Conservation (phyloP, 2,329 filamentous ascomycete species). For the Penicillium concentricum region DNA sequence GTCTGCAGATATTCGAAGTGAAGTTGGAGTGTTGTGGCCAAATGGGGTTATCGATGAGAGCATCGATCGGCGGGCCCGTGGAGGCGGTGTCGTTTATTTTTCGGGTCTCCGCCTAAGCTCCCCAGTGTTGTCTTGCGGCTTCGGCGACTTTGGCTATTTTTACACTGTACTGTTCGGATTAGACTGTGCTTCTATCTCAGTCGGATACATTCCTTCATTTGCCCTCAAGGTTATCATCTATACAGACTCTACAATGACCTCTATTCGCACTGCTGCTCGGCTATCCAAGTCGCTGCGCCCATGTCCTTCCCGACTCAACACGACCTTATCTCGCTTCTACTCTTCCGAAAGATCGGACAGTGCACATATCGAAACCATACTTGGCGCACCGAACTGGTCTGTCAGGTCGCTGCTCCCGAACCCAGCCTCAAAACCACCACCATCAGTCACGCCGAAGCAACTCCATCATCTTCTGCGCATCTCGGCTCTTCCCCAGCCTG, state of each 20-base stretch:
- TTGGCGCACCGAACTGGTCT: conserved; percentile 78
- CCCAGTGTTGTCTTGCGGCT: background rate
- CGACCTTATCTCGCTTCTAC: conserved; percentile 17
- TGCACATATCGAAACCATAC: conserved; percentile 46
- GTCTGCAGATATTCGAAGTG: conserved; percentile 7
- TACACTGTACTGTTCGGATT: background rate
- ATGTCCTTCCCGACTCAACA: conserved; percentile 2
- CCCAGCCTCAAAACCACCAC: conserved; percentile 28
- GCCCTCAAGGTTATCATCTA: background rate
- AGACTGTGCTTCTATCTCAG: background rate
- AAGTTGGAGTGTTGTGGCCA: conserved; percentile 20
- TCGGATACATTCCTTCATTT: background rate
- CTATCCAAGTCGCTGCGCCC: conserved; percentile 12
- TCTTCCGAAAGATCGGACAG: conserved; percentile 23
- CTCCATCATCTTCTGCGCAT: conserved; percentile 83
- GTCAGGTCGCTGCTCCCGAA: conserved; percentile 69
- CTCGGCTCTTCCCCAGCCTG: conserved; percentile 77
- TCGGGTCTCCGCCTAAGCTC: conserved; percentile 11
- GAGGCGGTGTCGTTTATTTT: conserved; percentile 24
- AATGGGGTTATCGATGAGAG: conserved; percentile 17
- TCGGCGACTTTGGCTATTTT: background rate
- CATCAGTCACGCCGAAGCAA: conserved; percentile 61
- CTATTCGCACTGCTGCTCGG: conserved; percentile 17
- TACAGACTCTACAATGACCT: conserved; percentile 8
- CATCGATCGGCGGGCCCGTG: conserved; percentile 23